phyloP scores from a whole-genome alignment of 1,284 basidiomycete genomes.

The Phaffia rhodozyma region DNA sequence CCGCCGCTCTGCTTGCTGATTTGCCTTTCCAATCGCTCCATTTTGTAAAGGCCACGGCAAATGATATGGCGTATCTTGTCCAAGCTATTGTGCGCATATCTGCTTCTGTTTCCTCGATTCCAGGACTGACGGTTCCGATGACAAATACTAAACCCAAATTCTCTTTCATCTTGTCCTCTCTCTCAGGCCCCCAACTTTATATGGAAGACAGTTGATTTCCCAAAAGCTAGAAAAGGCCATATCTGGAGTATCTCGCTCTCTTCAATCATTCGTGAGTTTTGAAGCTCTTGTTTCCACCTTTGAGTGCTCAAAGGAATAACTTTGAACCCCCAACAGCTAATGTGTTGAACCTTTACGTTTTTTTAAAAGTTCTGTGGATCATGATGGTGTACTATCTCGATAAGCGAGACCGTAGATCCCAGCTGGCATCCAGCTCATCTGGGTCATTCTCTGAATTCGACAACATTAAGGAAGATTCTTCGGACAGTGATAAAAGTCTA shows the following conservation, averaged over 20 bases:
- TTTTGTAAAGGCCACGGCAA: neutral
- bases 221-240: slow-evolving; percentile 7
- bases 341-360: no score
- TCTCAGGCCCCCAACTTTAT: slow-evolving; percentile 6
- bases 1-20: no score
- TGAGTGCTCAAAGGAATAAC: neutral
- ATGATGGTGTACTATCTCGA: neutral
- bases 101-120: neutral
- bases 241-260: slow-evolving; percentile 8
- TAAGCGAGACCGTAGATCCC: neutral
- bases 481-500: neutral
- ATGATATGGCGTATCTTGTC: slow-evolving; percentile 1
- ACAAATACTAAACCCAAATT: no score
- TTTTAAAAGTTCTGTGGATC: neutral
- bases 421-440: neutral
- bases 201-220: slow-evolving; percentile 12
- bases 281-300: neutral
- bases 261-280: neutral
- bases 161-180: no score
- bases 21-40: no score
- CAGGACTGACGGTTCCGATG: neutral
- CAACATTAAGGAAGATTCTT: neutral
- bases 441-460: neutral
- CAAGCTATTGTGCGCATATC: slow-evolving; percentile 4
- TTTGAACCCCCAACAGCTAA: neutral